phyloP scores from a whole-genome alignment of 768 basidiomycete genomes.

The Auriscalpium microsporum region DNA sequence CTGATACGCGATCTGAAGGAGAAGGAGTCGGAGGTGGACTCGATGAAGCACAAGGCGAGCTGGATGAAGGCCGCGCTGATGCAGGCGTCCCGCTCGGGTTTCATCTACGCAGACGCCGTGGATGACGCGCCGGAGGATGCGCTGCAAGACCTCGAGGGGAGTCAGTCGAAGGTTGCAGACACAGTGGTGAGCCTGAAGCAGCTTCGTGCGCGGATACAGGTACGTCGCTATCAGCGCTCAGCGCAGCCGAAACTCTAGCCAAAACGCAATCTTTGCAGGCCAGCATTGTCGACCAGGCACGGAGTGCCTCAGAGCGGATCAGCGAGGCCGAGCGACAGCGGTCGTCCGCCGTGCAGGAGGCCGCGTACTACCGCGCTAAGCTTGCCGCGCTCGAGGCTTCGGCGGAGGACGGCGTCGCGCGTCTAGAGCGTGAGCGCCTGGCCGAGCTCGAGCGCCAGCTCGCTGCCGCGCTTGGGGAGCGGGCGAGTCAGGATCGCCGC shows the following conservation, averaged over 20 bases:
- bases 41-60: slow-evolving; percentile 61
- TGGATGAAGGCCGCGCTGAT: slow-evolving; percentile 82
- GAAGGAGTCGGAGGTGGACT: slow-evolving; percentile 76
- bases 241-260: neutral
- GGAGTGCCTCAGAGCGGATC: slow-evolving; percentile 65
- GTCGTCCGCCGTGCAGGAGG: slow-evolving; percentile 79
- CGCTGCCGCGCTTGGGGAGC: slow-evolving; percentile 50
- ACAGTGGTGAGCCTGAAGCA: slow-evolving; percentile 80
- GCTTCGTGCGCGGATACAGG: slow-evolving; percentile 81
- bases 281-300: slow-evolving; percentile 68
- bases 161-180: slow-evolving; percentile 50
- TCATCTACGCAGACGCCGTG: slow-evolving; percentile 46
- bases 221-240: slow-evolving; percentile 27
- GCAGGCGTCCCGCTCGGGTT: slow-evolving; percentile 73
- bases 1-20: slow-evolving; percentile 70
- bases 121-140: slow-evolving; percentile 24
- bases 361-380: slow-evolving; percentile 93
- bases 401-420: slow-evolving; percentile 53
- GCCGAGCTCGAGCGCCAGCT: slow-evolving; percentile 68
- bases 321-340: slow-evolving; percentile 74
- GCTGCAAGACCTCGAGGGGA: slow-evolving; percentile 31
- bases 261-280: slow-evolving; percentile 33
- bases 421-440: slow-evolving; percentile 72
- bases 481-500: slow-evolving; percentile 59
- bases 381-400: slow-evolving; percentile 75